Conservation (phyloP, 1,139 yeast genomes). For the Lodderomyces margitis region DNA sequence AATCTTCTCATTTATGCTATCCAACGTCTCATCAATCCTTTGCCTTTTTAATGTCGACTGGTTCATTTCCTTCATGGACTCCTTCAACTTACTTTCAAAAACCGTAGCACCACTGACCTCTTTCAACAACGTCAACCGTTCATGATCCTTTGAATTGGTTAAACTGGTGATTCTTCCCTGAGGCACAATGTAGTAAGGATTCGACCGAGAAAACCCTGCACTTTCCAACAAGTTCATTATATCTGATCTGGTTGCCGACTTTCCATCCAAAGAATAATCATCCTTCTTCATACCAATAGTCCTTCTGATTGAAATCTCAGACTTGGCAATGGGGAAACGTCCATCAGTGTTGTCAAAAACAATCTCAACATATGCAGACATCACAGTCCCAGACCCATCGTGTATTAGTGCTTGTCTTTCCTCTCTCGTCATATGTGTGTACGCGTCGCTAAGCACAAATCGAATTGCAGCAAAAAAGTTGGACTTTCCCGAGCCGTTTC, state of each 20-base stretch:
- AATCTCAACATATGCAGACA: conserved; percentile 92
- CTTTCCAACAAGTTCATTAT: conserved; percentile 81
- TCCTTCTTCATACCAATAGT: conserved; percentile 92
- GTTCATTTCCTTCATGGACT: conserved; percentile 71
- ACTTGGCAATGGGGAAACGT: conserved; percentile 66
- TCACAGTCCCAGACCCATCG: conserved; percentile 87
- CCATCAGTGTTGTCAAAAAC: conserved; percentile 79
- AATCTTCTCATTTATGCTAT: conserved; percentile 67
- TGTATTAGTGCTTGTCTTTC: conserved; percentile 87
- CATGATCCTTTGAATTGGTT: conserved; percentile 86
- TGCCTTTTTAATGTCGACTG: conserved; percentile 67
- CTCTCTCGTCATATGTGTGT: conserved; percentile 82
- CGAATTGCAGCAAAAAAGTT: conserved; percentile 95
- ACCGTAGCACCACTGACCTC: conserved; percentile 96
- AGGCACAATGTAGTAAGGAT: conserved; percentile 95
- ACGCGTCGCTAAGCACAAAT: conserved; percentile 89
- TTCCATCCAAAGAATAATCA: conserved; percentile 79
- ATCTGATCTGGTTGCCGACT: conserved; percentile 77
- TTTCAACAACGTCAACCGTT: conserved; percentile 73
- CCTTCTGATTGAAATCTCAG: conserved; percentile 73
- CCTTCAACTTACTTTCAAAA: conserved; percentile 77
- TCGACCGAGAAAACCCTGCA: conserved; percentile 88
- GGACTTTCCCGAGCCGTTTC: conserved; percentile 96
- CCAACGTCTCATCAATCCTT: conserved; percentile 73
- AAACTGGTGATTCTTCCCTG: conserved; percentile 87